phyloP scores from a whole-genome alignment of 148 eudicot genomes.

The Persicaria tinctoria region DNA sequence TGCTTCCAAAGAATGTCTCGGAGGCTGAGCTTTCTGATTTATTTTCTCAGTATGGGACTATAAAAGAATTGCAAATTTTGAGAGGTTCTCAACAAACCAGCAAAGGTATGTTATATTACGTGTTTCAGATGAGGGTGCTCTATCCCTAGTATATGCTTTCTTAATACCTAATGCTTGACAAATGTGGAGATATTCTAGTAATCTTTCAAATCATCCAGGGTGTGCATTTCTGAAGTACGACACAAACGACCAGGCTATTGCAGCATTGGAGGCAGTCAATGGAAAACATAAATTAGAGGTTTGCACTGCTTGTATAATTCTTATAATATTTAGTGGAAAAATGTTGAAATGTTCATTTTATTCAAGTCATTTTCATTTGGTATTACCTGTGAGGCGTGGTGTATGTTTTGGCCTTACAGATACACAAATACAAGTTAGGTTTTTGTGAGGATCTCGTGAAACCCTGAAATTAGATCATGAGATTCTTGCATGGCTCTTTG shows the following conservation, averaged over 20 bases:
- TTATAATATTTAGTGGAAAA: neutral
- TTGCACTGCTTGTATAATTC: constrained; percentile 15
- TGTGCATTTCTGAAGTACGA: constrained; percentile 97
- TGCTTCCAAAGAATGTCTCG: constrained; percentile 95
- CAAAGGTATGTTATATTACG: constrained; percentile 47
- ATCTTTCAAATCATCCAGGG: constrained; percentile 33
- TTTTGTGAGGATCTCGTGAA: neutral
- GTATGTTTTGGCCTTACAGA: neutral
- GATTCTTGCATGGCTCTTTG: neutral
- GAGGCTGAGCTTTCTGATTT: constrained; percentile 79
- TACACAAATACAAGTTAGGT: too few relatives aligned
- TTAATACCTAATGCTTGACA: neutral
- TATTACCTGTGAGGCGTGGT: neutral
- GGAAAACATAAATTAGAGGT: constrained; percentile 97
- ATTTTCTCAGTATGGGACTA: constrained; percentile 82
- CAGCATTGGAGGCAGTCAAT: constrained; percentile 81
- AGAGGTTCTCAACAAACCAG: constrained; percentile 96
- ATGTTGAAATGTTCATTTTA: neutral
- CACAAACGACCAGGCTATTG: constrained; percentile 91
- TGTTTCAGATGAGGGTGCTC: constrained; percentile 2
- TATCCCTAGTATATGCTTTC: neutral
- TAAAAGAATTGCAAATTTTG: constrained; percentile 84
- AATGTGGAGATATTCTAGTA: constrained; percentile 7
- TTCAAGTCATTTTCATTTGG: neutral
- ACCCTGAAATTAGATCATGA: neutral